Evolutionary conservation across 768 basidiomycete species (phyloP).

Genomic region (Auricularia sp.): DNA sequence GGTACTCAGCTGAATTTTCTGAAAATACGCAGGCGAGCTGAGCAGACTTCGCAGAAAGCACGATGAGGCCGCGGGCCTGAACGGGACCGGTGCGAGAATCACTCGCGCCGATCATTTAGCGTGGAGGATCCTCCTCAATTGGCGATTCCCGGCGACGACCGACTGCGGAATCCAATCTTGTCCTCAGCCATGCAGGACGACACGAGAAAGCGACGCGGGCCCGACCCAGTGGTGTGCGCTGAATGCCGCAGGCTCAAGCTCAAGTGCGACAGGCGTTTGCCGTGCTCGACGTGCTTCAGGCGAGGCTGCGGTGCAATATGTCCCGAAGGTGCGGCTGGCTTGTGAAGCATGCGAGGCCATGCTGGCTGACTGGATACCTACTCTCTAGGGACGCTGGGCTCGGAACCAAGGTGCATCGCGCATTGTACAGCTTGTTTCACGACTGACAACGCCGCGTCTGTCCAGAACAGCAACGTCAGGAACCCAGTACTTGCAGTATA

Average conservation of each 20-base stretch:
- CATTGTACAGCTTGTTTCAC: too few species aligned
- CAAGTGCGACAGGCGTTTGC: conserved; percentile 42
- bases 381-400: neutral
- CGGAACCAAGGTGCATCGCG: neutral
- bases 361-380: neutral
- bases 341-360: too few species aligned
- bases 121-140: too few species aligned
- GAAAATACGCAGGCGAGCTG: too few species aligned
- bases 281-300: conserved; percentile 48
- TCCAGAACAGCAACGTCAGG: neutral
- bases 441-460: neutral
- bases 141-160: too few species aligned
- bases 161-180: too few species aligned
- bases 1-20: too few species aligned
- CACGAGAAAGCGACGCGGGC: neutral
- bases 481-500: neutral
- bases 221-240: neutral
- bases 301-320: conserved; percentile 54
- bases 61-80: too few species aligned
- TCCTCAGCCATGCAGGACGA: neutral
- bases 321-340: conserved; percentile 18
- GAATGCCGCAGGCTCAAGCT: conserved; percentile 24
- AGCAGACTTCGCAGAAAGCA: too few species aligned
- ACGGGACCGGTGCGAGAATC: too few species aligned
- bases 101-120: too few species aligned